Percentiles rank a stretch among this genome's conserved stretches.
These are phyloP conservation scores for Lentinula detonsa DNA, from an alignment of 768 basidiomycete genomes.

Conservation along the genomic window DNA sequence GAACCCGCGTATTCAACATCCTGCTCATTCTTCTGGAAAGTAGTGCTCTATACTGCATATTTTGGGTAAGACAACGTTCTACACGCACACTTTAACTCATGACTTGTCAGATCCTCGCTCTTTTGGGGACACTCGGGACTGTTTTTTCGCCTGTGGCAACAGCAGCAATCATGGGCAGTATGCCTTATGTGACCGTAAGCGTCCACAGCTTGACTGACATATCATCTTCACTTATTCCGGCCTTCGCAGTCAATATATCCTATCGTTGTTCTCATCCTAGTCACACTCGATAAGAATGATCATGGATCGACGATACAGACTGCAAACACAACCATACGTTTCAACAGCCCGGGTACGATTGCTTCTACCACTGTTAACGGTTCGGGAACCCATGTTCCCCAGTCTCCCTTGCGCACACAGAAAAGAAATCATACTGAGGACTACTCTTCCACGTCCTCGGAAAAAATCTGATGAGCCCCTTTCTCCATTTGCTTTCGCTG, in stretches of 20 bases:
- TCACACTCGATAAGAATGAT: neutral
- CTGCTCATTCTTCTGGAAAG: neutral
- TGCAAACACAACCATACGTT: neutral
- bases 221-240: neutral
- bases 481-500: no score
- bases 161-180: neutral
- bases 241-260: neutral
- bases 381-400: neutral
- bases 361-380: neutral
- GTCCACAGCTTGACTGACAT: no score
- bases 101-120: neutral
- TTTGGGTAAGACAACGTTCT: neutral
- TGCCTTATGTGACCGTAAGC: neutral
- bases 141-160: neutral
- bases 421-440: neutral
- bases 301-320: neutral
- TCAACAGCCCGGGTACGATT: neutral
- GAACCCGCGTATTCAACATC: neutral
- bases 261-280: neutral
- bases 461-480: neutral
- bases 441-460: neutral
- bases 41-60: neutral
- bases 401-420: neutral
- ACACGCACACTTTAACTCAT: no score
- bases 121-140: neutral